A percentile compares a stretch with the other conserved stretches of the same genome.
Conservation (phyloP, 2,329 filamentous ascomycete species). For the Thermothelomyces thermophilus region DNA sequence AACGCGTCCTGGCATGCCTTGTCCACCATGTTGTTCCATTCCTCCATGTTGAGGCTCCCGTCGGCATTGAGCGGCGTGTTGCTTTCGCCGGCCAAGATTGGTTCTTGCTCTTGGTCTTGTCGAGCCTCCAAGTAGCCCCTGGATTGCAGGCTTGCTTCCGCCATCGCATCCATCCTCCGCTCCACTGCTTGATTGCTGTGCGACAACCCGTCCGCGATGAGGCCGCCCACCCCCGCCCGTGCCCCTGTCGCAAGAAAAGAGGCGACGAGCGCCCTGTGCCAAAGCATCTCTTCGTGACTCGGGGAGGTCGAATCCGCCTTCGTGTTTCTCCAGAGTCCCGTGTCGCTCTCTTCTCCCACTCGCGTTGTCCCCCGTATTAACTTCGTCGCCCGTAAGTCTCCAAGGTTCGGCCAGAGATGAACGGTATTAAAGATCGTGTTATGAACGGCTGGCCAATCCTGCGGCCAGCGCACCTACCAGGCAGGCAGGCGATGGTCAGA, state of each 20-base stretch:
- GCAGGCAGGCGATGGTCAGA: slow-evolving; percentile 3
- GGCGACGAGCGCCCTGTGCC: slow-evolving; percentile 30
- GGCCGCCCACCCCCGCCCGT: slow-evolving; percentile 29
- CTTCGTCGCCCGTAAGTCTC: neutral
- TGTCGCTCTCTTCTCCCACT: neutral
- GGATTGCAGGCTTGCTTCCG: slow-evolving; percentile 18
- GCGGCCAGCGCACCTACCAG: neutral
- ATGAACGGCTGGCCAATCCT: slow-evolving; percentile 9
- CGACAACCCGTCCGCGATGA: slow-evolving; percentile 24
- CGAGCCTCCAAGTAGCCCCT: slow-evolving; percentile 20
- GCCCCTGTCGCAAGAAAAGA: slow-evolving; percentile 33
- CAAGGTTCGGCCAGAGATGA: slow-evolving; percentile 16
- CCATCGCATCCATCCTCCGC: slow-evolving; percentile 28
- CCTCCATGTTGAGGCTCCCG: slow-evolving; percentile 45
- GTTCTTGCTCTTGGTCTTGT: slow-evolving; percentile 23
- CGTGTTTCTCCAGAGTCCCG: slow-evolving; percentile 6
- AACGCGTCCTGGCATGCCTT: slow-evolving; percentile 55
- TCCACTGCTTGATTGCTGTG: slow-evolving; percentile 25
- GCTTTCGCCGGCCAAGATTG: slow-evolving; percentile 3
- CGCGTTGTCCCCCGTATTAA: slow-evolving; percentile 10
- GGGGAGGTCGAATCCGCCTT: slow-evolving; percentile 8
- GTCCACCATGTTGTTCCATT: slow-evolving; percentile 51
- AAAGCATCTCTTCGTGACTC: slow-evolving; percentile 38
- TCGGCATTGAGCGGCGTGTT: slow-evolving; percentile 35
- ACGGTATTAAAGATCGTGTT: slow-evolving; percentile 20